phyloP scores from a whole-genome alignment of 2,329 filamentous ascomycete genomes.

The Emergomyces pasteurianus region DNA sequence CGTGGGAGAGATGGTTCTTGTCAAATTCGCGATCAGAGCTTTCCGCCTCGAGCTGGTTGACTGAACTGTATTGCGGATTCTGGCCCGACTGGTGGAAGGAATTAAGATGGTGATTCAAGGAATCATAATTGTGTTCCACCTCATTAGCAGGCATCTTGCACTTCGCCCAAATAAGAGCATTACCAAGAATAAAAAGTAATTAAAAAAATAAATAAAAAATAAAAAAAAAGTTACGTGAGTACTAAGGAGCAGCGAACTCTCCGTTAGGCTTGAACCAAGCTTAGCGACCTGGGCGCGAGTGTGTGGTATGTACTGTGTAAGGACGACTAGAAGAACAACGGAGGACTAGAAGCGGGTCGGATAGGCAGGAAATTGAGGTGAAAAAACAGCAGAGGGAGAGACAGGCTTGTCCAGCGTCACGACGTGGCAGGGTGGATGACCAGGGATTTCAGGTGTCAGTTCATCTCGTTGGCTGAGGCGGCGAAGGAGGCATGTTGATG shows the following conservation, averaged over 20 bases:
- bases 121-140: slow-evolving; percentile 29
- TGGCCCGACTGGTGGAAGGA: slow-evolving; percentile 7
- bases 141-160: slow-evolving; percentile 29
- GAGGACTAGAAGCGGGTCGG: background rate
- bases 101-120: slow-evolving; percentile 15
- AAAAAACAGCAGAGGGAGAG: background rate
- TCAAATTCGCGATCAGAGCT: slow-evolving; percentile 12
- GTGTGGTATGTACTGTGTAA: too few species aligned
- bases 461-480: slow-evolving; percentile 4
- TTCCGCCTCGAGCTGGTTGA: slow-evolving; percentile 19
- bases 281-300: background rate
- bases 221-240: background rate
- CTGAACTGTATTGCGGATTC: slow-evolving; percentile 20
- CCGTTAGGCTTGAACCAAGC: background rate
- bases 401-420: background rate
- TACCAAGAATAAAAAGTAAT: slow-evolving; percentile 14
- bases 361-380: background rate
- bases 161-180: slow-evolving; percentile 20
- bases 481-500: slow-evolving; percentile 17
- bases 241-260: background rate
- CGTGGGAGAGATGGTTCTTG: slow-evolving; percentile 15
- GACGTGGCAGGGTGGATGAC: slow-evolving; percentile 1
- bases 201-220: background rate
- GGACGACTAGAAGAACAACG: slow-evolving; percentile 3
- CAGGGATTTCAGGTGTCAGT: slow-evolving; percentile 2